Evolutionary conservation across 257 asterid genomes (phyloP).

Genomic region (Nicotiana noctiflora): DNA sequence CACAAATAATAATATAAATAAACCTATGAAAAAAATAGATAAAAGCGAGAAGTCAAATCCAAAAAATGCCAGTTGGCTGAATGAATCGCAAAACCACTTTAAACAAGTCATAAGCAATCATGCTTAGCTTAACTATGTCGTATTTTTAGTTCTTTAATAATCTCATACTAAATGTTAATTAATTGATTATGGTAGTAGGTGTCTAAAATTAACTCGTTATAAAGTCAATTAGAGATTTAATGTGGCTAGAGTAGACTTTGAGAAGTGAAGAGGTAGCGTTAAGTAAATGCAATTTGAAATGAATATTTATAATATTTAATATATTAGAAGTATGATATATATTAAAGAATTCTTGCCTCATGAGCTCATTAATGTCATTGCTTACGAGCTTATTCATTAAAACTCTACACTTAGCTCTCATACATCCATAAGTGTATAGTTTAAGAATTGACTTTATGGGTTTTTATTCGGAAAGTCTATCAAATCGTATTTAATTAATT

Average conservation of each 20-base stretch:
- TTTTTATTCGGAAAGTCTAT: no score
- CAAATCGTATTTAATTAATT: no score
- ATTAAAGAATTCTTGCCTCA: neutral
- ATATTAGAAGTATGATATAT: neutral
- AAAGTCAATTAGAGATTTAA: neutral
- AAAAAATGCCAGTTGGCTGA: neutral
- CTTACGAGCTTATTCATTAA: neutral
- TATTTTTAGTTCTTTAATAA: neutral
- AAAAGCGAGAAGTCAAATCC: neutral
- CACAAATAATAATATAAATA: neutral
- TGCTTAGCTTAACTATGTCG: neutral
- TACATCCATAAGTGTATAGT: neutral
- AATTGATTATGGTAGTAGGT: neutral
- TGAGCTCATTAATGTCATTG: neutral
- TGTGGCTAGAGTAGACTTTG: neutral
- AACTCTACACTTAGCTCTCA: neutral
- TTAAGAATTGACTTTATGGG: no score
- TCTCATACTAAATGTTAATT: neutral
- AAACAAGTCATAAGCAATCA: neutral
- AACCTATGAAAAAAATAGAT: neutral
- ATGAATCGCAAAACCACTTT: neutral
- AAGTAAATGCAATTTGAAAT: neutral
- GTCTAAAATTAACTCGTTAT: neutral
- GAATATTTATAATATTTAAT: neutral
- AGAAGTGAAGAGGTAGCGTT: neutral